phyloP scores from a whole-genome alignment of 441 rosid genomes.

The Arabidopsis lyrata region DNA sequence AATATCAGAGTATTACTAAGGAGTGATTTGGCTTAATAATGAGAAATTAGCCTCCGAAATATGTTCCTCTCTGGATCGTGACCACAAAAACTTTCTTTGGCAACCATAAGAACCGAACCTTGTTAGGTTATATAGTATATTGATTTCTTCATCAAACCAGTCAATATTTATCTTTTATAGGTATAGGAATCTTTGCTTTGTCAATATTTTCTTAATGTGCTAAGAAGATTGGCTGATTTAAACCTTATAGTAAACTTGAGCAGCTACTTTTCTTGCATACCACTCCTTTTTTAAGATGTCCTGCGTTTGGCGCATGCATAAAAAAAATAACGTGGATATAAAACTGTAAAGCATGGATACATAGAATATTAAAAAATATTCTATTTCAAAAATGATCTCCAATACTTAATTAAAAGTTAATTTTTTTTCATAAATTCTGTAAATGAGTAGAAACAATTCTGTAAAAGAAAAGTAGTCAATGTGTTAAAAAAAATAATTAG shows the following conservation, averaged over 20 bases:
- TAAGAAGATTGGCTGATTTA: slow-evolving; percentile 37
- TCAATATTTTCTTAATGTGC: slow-evolving; percentile 16
- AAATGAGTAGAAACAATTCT: too few relatives aligned
- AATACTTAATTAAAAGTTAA: too few relatives aligned
- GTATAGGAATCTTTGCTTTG: slow-evolving; percentile 30
- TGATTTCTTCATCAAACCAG: slow-evolving; percentile 29
- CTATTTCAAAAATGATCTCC: not conserved
- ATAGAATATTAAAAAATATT: not conserved
- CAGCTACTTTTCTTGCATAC: slow-evolving; percentile 34
- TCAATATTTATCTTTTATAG: slow-evolving; percentile 2
- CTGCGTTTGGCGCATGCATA: not conserved
- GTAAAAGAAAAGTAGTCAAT: not conserved
- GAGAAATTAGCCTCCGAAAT: slow-evolving; percentile 25
- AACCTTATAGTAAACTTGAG: slow-evolving; percentile 36
- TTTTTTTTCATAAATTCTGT: not conserved
- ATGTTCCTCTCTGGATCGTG: slow-evolving; percentile 20
- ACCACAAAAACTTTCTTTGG: slow-evolving; percentile 23
- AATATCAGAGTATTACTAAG: slow-evolving; percentile 28
- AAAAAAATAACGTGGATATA: not conserved
- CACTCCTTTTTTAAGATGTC: slow-evolving; percentile 32
- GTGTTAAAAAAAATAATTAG: not conserved
- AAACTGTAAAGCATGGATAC: slow-evolving; percentile 3
- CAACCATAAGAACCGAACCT: slow-evolving; percentile 22
- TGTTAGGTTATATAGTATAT: slow-evolving; percentile 17
- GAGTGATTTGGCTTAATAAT: slow-evolving; percentile 30